These are phyloP conservation scores for Eucalyptus curtisii DNA, from an alignment of 345 rosid species.

Conservation along the genomic window DNA sequence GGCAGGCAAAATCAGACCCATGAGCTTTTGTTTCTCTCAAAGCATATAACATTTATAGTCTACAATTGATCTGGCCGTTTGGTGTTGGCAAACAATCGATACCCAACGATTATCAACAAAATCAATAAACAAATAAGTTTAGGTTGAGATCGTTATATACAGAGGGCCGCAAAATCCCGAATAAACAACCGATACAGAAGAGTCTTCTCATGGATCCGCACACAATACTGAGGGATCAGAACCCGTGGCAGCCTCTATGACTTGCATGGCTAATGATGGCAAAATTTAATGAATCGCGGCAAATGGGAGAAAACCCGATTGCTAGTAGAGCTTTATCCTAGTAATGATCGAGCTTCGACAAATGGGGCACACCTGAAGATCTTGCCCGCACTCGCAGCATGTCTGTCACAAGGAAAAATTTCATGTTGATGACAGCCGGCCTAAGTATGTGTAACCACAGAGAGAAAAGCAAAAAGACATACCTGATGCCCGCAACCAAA, in stretches of 20 bases:
- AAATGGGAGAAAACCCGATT: neutral
- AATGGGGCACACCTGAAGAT: conserved; percentile 65
- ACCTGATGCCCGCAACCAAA: conserved; percentile 99
- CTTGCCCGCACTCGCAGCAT: conserved; percentile 77
- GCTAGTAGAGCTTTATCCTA: conserved; percentile 74
- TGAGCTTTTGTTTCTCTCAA: neutral
- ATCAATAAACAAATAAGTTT: neutral
- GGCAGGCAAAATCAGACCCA: neutral
- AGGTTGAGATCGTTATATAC: neutral
- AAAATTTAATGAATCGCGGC: neutral
- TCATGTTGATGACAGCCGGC: neutral
- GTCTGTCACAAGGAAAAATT: conserved; percentile 26
- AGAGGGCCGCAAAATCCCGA: neutral
- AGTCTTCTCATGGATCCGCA: neutral
- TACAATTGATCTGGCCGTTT: neutral
- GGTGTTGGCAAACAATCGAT: neutral
- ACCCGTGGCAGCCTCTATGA: neutral
- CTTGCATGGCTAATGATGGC: neutral
- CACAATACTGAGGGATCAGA: neutral
- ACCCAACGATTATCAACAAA: neutral
- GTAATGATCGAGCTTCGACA: conserved; percentile 69
- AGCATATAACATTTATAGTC: neutral
- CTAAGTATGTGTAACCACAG: neutral
- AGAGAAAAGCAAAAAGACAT: neutral
- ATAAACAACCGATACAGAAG: neutral